A percentile compares a stretch with the other conserved stretches of the same genome.
Evolutionary conservation across 148 eudicot species (phyloP).

Genomic region (Chenopodium formosanum): DNA sequence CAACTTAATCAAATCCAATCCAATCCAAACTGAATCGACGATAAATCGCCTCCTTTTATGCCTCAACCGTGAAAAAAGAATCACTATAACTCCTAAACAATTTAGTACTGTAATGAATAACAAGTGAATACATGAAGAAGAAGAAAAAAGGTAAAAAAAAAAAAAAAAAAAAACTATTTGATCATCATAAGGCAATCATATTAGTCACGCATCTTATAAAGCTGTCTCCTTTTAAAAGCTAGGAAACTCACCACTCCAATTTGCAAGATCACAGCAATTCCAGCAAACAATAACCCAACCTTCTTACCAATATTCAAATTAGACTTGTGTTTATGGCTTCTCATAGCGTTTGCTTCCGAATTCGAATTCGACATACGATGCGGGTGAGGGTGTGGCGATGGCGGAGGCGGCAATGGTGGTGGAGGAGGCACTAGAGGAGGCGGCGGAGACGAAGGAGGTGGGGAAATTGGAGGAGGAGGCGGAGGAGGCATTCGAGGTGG

Average conservation of each 20-base stretch:
- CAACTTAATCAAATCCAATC: constrained; percentile 5
- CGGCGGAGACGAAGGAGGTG: constrained; percentile 16
- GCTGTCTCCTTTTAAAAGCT: constrained; percentile 48
- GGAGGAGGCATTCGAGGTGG: neutral
- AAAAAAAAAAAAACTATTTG: neutral
- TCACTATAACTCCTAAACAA: constrained; percentile 16
- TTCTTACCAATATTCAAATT: constrained; percentile 55
- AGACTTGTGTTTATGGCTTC: neutral
- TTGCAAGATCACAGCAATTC: constrained; percentile 59
- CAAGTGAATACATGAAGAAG: constrained; percentile 2
- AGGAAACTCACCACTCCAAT: constrained; percentile 60
- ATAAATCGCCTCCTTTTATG: neutral
- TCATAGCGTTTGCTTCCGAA: neutral
- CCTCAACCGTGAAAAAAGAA: constrained; percentile 24
- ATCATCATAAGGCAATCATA: constrained; percentile 12
- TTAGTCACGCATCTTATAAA: constrained; percentile 35
- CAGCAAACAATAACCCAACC: constrained; percentile 58
- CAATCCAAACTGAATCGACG: neutral
- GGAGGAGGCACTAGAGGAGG: neutral
- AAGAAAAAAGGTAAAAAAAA: neutral
- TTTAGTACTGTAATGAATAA: constrained; percentile 5
- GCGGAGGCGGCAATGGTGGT: constrained; percentile 11
- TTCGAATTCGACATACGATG: constrained; percentile 1
- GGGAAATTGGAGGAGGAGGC: constrained; percentile 6
- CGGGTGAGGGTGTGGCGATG: constrained; percentile 11